Evolutionary conservation across 2,329 filamentous ascomycete genomes (phyloP), one percentile per base, ranked within the genome.

Genomic region (Tothia fuscella): DNA sequence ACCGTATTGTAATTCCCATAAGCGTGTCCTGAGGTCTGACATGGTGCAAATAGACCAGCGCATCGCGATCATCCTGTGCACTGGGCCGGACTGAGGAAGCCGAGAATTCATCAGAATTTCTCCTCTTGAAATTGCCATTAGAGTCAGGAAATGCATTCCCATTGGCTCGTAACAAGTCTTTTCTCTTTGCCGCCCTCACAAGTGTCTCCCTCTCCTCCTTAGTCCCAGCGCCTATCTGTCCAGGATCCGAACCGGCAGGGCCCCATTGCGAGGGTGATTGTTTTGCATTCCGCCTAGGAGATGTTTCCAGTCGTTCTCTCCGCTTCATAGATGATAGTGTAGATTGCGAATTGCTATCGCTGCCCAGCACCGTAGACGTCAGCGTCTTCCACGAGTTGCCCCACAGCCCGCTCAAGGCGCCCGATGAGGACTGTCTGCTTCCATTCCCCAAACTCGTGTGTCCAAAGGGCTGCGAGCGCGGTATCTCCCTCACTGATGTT

Each of bases 1-100:
- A 98, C 52, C 80, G 83, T 49, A 98, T 79, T 40, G 91, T 82
- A 38, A 98, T 78, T 3, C 91, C 89, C 1, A 88, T 87, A 51
- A 96, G 78, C 2, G 87, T 96, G 62, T 98, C 91, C 33, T 74
- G 74, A 12, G 80, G 74, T 51, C 80, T 74, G 14, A 96, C 85
- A 52, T 82, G 78, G 61, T 98, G 91, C 39, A 96, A 70, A 59
- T 96, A 98, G 14, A 89, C 88, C 48, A 96, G 65, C 17, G 85
- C 82, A 50, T 93, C 82, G 50, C 77, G 72, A 38, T 76, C 70
- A 25, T 81, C 76, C 25, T 76, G 70, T 38, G 78, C 72, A 39
- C 62, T 65, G 12, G 67, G 65, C 16, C 67, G 65, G 16, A 64
- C 66, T 33, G 67, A 70, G n/a, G 53, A 49, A 21, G 63, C 62